phyloP scores from a whole-genome alignment of 2,329 filamentous ascomycete species.

The Ceratocystis cubensis region DNA sequence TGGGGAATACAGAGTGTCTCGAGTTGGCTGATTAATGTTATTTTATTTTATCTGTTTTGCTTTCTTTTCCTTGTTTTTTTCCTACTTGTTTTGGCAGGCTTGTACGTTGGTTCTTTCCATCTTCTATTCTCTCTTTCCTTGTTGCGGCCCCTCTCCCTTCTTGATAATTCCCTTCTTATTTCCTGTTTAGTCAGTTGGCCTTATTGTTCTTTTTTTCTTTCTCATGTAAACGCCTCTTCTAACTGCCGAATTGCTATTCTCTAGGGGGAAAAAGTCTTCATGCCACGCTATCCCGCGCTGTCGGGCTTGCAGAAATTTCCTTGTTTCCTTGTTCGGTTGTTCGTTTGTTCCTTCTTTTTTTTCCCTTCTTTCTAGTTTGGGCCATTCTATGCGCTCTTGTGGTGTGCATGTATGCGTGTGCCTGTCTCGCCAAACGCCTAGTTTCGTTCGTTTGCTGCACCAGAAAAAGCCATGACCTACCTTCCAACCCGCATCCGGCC shows the following conservation, averaged over 20 bases:
- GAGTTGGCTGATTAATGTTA: neutral
- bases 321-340: neutral
- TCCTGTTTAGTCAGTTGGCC: neutral
- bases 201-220: neutral
- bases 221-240: neutral
- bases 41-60: neutral
- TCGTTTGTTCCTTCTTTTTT: neutral
- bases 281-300: constrained; percentile 1
- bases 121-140: neutral
- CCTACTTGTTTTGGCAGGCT: neutral
- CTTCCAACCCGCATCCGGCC: neutral
- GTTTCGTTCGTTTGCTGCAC: constrained; percentile 8
- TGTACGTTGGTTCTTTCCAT: neutral
- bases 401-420: neutral
- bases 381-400: neutral
- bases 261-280: neutral
- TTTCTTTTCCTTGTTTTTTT: neutral
- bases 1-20: too few relatives aligned
- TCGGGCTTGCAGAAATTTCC: constrained; percentile 3
- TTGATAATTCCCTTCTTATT: neutral
- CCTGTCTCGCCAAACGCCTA: neutral
- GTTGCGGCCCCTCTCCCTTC: neutral
- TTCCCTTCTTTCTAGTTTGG: neutral
- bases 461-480: neutral
- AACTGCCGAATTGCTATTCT: neutral